Evolutionary conservation across 805 yeast species (phyloP), one percentile per base, ranked within the genome.

Genomic region (Hanseniaspora lindneri): DNA sequence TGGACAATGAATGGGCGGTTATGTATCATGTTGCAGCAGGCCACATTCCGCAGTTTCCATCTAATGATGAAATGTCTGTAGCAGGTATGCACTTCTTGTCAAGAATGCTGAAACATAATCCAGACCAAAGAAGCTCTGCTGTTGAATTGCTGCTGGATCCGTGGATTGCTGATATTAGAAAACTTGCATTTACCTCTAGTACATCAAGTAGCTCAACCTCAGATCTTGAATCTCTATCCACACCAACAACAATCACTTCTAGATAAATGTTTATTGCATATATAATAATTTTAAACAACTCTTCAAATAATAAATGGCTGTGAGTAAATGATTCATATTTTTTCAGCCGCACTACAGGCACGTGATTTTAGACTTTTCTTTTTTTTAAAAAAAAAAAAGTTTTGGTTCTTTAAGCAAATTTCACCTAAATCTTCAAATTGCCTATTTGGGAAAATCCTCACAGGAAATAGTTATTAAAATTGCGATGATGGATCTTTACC

Each of bases 21-120:
- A 89, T 92, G 97, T 92, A 88, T 60, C 96, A 86, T 62, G 92
- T 92, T 59, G 97, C 96, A 0, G 94, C 95, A 2, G 95, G 96
- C 1, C 92, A 85, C 60, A 71, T 77, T 51, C 98, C 98, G 0
- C 86, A 76, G 56, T 69, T 89, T 47, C 98, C 98, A 4, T 62
- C 77, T 0, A 65, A 71, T 1, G 92, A 82, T 52, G 95, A 86
- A 63, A 68, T 92, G 47, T 79, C 92, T 55, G 73, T 71, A 14
- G 75, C 70, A 13, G 97, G 98, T 16, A 72, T 70, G 44, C 69
- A 69, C 20, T 88, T 92, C 62, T 65, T 92, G 54, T 69, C 76
- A 13, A 73, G 79, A 54, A 84, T 96, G 62, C 69, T 92, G 54
- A 83, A 82, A 52, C 83, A 81, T 52, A 87, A 87, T 60, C 95